Evolutionary conservation across 148 eudicot species (phyloP).

Genomic region (Dysphania ambrosioides): DNA sequence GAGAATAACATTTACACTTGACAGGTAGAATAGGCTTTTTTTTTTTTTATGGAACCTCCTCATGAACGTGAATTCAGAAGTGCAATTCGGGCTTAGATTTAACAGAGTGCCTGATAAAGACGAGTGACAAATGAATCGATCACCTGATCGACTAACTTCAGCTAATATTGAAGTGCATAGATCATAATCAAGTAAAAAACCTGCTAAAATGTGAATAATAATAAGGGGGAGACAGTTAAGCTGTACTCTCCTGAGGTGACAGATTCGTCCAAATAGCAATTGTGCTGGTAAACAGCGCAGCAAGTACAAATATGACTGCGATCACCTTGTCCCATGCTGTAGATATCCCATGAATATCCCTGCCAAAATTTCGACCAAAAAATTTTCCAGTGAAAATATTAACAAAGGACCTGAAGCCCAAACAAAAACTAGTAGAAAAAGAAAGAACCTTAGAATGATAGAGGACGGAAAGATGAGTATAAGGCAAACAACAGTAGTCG

Average conservation of each 20-base stretch:
- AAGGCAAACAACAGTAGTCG: slow-evolving; percentile 77
- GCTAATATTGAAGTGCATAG: slow-evolving; percentile 10
- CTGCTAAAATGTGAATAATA: not conserved
- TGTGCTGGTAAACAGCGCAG: slow-evolving; percentile 53
- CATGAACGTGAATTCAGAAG: not conserved
- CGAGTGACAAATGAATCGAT: not conserved
- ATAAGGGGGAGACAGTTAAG: not conserved
- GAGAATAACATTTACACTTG: slow-evolving; percentile 15
- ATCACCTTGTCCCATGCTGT: slow-evolving; percentile 42
- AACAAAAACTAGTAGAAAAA: not conserved
- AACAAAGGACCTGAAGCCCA: not conserved
- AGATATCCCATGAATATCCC: slow-evolving; percentile 70
- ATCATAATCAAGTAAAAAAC: not conserved
- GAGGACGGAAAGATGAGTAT: slow-evolving; percentile 78
- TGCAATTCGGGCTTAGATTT: not conserved
- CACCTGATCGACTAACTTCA: slow-evolving; percentile 7
- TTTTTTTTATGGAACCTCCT: not conserved
- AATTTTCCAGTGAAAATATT: not conserved
- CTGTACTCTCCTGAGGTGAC: slow-evolving; percentile 25
- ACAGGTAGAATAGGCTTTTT: slow-evolving; percentile 14
- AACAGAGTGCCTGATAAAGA: not conserved
- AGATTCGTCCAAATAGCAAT: slow-evolving; percentile 52
- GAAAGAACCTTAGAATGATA: slow-evolving; percentile 75
- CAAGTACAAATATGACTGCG: slow-evolving; percentile 46
- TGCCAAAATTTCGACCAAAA: slow-evolving; percentile 21